Evolutionary conservation across 1,284 basidiomycete genomes (phyloP), one percentile per base, ranked within the genome.

Genomic region (Trametes polyzona): DNA sequence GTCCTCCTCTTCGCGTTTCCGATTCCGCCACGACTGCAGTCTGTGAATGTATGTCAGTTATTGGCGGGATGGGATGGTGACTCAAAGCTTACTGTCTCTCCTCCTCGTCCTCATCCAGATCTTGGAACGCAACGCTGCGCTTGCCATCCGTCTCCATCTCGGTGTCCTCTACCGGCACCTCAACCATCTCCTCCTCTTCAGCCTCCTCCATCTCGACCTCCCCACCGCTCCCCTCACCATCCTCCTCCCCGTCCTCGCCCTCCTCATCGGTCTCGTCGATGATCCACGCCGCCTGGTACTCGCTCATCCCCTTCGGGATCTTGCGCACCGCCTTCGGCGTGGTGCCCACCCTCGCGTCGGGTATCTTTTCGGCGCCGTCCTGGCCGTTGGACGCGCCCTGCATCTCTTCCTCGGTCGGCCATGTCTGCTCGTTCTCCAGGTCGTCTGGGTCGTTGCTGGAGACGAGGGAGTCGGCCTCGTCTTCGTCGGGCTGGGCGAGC

Each of bases 381-480:
- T 57, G 62, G n/a, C 60, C 63, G 17, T 63, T 69, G 37, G 58
- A 67, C 1, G 69, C 74, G 3, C 73, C 77, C 3, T 78, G 78
- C 87, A 99, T 93, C 72, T 98, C 96, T 65, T 98, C 96, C 71
- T 98, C 95, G 0, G 95, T 98, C 0, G 96, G 96, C 96, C 96
- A 98, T 0, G 96, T 99, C 74, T 99, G 96, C 69, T 99, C 96
- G 69, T 96, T 96, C 14, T 82, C 86, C 74, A 98, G 81, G 58
- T 93, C 86, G 66, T 98, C 95, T 0, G 92, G 92, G 29, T 90
- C 86, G 69, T 98, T 98, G 58, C 85, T 89, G 0, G 92, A 93
- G 2, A 93, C 83, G 27, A 98, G 78, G 5, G 96, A 96, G 71
- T 99, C 96, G 1, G 92, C 93, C 1, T 85, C 78, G 7, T 88